Conservation (phyloP, 192 early-diverging fungal genomes). For the Podila verticillata region DNA sequence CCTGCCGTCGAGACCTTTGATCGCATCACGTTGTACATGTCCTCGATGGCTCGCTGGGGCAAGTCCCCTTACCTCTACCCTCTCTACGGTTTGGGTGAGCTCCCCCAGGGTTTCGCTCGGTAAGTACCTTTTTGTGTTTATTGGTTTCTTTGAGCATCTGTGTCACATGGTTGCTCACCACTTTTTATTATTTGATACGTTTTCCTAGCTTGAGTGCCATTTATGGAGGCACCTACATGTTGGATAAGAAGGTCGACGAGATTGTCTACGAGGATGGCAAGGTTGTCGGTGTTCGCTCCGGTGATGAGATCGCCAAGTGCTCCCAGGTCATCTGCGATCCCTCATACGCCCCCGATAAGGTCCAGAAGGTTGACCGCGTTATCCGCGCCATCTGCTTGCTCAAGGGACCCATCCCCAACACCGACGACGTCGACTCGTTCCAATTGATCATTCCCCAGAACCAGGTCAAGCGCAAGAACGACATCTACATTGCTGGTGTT, state of each 20-base stretch:
- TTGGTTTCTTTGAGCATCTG: not conserved
- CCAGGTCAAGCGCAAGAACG: conserved; percentile 92
- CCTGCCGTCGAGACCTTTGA: conserved; percentile 89
- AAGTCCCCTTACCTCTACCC: conserved; percentile 99
- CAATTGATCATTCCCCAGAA: conserved; percentile 99
- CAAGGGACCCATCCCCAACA: conserved; percentile 90
- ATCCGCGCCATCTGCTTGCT: conserved; percentile 98
- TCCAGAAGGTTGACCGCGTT: conserved; percentile 85
- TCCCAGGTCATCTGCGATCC: conserved; percentile 97
- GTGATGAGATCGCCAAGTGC: conserved; percentile 83
- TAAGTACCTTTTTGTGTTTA: conserved; percentile 37
- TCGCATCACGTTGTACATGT: conserved; percentile 92
- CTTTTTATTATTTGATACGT: not conserved
- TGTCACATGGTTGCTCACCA: not conserved
- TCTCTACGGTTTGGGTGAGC: conserved; percentile 95
- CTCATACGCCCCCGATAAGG: conserved; percentile 86
- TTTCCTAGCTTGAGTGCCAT: conserved; percentile 89
- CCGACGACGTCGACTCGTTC: conserved; percentile 84
- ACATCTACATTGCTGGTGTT: conserved; percentile 96
- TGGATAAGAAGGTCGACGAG: conserved; percentile 92
- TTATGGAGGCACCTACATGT: conserved; percentile 99
- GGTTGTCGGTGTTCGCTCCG: conserved; percentile 91
- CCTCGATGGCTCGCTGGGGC: conserved; percentile 91
- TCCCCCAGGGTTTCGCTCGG: conserved; percentile 98
- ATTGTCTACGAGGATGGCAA: conserved; percentile 86